A percentile compares a stretch with the other conserved stretches of the same genome.
phyloP scores from a whole-genome alignment of 2,329 filamentous ascomycete genomes.

The Magnaporthales sp. region DNA sequence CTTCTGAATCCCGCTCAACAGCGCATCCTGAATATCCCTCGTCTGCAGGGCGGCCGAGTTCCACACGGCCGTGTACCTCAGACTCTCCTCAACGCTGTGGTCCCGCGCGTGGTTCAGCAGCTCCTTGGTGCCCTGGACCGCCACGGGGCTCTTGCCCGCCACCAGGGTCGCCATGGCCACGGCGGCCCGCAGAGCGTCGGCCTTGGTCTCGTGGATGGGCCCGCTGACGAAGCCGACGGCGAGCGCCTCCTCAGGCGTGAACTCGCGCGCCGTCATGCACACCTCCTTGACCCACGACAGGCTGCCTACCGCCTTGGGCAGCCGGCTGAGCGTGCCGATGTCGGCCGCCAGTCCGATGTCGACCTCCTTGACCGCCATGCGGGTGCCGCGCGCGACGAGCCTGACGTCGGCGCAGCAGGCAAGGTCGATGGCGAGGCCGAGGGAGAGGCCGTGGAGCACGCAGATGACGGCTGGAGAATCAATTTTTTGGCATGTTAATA shows the following conservation, averaged over 20 bases:
- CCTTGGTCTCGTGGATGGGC: conserved; percentile 52
- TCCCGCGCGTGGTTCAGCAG: conserved; percentile 76
- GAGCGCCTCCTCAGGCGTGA: conserved; percentile 59
- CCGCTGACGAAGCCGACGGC: conserved; percentile 59
- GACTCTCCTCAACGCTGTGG: conserved; percentile 67
- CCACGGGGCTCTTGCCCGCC: conserved; percentile 77
- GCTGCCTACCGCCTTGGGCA: conserved; percentile 65
- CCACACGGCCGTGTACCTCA: conserved; percentile 82
- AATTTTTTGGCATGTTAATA: not conserved
- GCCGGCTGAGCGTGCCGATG: conserved; percentile 63
- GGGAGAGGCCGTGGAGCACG: conserved; percentile 68
- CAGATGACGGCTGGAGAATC: conserved; percentile 57
- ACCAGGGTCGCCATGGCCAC: conserved; percentile 56
- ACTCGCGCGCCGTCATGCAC: conserved; percentile 60
- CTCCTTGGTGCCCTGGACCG: conserved; percentile 81
- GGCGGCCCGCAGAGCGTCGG: conserved; percentile 51
- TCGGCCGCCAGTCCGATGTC: conserved; percentile 76
- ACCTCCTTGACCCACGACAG: conserved; percentile 75
- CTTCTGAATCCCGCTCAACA: conserved; percentile 71
- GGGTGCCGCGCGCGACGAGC: conserved; percentile 49
- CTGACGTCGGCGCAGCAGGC: conserved; percentile 63
- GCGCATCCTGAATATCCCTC: conserved; percentile 62
- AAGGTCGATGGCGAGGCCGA: conserved; percentile 72
- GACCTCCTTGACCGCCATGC: conserved; percentile 70
- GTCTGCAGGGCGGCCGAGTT: conserved; percentile 79